phyloP scores from a whole-genome alignment of 306 rosid genomes.

The Cyamopsis tetragonoloba region DNA sequence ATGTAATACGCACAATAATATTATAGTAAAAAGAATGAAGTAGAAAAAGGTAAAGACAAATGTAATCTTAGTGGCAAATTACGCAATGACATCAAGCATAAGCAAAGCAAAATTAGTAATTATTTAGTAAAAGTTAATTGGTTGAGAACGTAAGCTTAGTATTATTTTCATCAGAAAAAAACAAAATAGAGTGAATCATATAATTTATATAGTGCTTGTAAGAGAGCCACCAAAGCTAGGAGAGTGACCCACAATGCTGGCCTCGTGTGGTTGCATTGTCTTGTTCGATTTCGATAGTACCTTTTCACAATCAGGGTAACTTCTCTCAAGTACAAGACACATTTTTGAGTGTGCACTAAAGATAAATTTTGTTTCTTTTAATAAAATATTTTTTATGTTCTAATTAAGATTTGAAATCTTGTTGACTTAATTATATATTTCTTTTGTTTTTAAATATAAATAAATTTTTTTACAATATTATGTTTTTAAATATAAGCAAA shows the following conservation, averaged over 20 bases:
- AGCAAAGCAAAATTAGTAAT: neutral
- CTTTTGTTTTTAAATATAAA: too few species aligned
- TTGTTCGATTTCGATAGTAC: slow-evolving; percentile 20
- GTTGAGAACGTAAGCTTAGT: neutral
- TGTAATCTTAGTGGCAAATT: slow-evolving; percentile 10
- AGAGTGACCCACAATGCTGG: slow-evolving; percentile 6
- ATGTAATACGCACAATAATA: slow-evolving; percentile 18
- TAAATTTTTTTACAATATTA: too few species aligned
- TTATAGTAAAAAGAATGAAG: neutral
- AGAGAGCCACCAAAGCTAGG: neutral
- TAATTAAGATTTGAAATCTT: too few species aligned
- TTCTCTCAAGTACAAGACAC: too few species aligned
- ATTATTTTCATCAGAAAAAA: neutral
- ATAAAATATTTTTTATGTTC: too few species aligned
- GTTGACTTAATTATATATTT: too few species aligned
- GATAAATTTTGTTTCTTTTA: too few species aligned
- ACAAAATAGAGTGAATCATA: slow-evolving; percentile 7
- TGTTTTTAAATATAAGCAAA: too few species aligned
- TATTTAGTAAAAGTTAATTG: neutral
- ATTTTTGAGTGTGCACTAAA: too few species aligned
- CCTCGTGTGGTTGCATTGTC: slow-evolving; percentile 26
- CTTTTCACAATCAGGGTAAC: too few species aligned
- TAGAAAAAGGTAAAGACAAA: neutral
- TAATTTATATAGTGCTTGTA: slow-evolving; percentile 9
- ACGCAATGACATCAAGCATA: neutral